Base-by-base conservation (phyloP, 2,329 filamentous ascomycete species). In the Penicillium hesseltinei region DNA sequence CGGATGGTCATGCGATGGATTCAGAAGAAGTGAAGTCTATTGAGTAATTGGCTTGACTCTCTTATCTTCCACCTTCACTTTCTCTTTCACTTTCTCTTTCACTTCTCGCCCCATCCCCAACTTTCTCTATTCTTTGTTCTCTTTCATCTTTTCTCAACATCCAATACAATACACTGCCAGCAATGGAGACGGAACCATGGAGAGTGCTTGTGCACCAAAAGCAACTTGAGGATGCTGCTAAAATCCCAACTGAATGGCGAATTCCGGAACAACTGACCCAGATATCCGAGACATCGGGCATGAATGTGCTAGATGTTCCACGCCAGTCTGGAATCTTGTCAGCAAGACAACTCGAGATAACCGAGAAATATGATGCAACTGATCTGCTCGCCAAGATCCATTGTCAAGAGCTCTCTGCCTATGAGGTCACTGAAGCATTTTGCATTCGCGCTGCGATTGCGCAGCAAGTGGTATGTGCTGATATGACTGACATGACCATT, bases 391-490 rank as follows among this genome's bases (percentile, higher is more conserved):
- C 45, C 10, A 58, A 51, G 27, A 45, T 62, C 1, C 53, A 51
- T 33, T 10, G 11, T 2, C 48, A 29, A 13, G 45, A 61, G 9
- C 25, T 62, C 9, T 58, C 56, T 8, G 49, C 58, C 7, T 54
- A 53, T 27, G 60, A 64, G 40, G 60, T 62, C 15, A 62, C 59
- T 3, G 57, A 59, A 21, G 59, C 59, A 13, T 63, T 60, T 50
- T 63, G 61, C 43, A 60, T 56, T 31, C 59, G 61, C 5, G 61
- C 61, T 38, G 59, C 59, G 7, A 58, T 61, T 50, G 61, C 59
- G n/a, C 61, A 63, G 42, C 61, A 63, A 25, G 42, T 63, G 44
- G 60, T 62, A 60, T 29, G 54, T 40, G n/a, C 43, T 29, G 5
- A 31, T 3, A 17, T 27, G 27, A 38, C 43, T 29, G 5, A 23